Evolutionary conservation across 169 alveolate species (phyloP), one percentile per base, ranked within the genome.

Genomic region (Plasmodium malariae): DNA sequence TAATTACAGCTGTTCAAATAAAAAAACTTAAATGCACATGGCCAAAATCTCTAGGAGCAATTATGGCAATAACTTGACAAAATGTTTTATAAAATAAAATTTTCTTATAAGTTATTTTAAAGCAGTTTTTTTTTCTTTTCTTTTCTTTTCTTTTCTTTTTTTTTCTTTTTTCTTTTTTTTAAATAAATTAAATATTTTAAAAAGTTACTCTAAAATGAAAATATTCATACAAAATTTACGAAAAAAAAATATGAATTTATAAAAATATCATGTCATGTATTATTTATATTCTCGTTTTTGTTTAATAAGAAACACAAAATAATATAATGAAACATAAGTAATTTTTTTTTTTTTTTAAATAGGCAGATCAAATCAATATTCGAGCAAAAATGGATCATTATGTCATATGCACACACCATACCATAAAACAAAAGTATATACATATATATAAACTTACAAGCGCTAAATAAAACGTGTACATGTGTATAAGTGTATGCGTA

Each of bases 181-280:
- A 24, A 69, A 69, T 3, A 17, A 26, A 45, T 9, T 43, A 21
- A 9, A 19, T 24, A 24, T 34, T 69, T 69, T 54, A 36, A 32
- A 69, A 69, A 55, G 21, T 28, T 26, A 11, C 57, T 2, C 21
- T 14, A 65, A 45, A 32, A 32, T 43, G 12, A 45, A 69, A 69
- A 40, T 26, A 21, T 69, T 69, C 37, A 69, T 69, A 69, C 65
- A 69, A 69, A 69, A 69, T 69, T 69, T 45, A 69, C 83, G 36
- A 69, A 69, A 69, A 69, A 69, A 65, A 65, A 32, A 69, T 69
- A 34, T 43, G 28, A 17, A 48, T 24, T 14, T 48, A 30, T 34
- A 69, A 11, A 54, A 17, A 48, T 43, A 69, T n/a, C 21, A 30
- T 69, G 45, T 28, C 26, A 9, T 5, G 26, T 40, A 34, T 37